Base-by-base conservation (phyloP, 177 flowering plant genomes). In the Telopea speciosissima region DNA sequence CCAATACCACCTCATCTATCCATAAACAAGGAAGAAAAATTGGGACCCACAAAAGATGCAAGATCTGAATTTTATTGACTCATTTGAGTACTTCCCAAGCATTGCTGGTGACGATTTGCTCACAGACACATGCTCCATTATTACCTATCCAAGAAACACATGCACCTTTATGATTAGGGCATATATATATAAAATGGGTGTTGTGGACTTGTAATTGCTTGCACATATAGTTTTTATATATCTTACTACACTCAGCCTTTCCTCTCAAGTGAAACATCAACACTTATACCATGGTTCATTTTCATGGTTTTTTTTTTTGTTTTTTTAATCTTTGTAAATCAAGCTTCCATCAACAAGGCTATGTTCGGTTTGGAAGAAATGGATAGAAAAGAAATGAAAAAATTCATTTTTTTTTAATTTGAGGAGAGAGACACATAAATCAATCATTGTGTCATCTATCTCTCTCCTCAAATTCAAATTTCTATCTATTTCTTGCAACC, bases 81-180 rank as follows among this genome's bases (percentile, higher is more conserved):
- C 75, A 72, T 76, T 81, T 78, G 85, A 79, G 83, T 83, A 77
- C 68, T 72, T 70, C 76, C 78, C 63, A 76, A 82, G 85, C 79
- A 73, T 82, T 70, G 80, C 81, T 80, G 78, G 79, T 81, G 82
- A 60, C 74, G 45, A 45, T 72, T 78, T 74, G 71, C 77, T 79
- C 82, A 77, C 80, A 63, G 33, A 80, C 82, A 80, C 83, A 79
- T 82, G 84, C 82, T 73, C 69, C 81, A 81, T 84, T 76, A 80
- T 81, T 80, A 70, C 81, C 42, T 61, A 56, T 72, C 65, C 59
- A 49, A 49, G 52, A 54, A 68, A 76, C 87, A 79, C 77, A 76
- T 78, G 80, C 79, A 68, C 69, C 75, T 79, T 72, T 76, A 79
- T 79, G 72, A 74, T 78, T 66, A 63, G 60, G 54, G 3, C 77